Evolutionary conservation across 208 protist species (phyloP).

Genomic region (Endotrypanum monterogeii): DNA sequence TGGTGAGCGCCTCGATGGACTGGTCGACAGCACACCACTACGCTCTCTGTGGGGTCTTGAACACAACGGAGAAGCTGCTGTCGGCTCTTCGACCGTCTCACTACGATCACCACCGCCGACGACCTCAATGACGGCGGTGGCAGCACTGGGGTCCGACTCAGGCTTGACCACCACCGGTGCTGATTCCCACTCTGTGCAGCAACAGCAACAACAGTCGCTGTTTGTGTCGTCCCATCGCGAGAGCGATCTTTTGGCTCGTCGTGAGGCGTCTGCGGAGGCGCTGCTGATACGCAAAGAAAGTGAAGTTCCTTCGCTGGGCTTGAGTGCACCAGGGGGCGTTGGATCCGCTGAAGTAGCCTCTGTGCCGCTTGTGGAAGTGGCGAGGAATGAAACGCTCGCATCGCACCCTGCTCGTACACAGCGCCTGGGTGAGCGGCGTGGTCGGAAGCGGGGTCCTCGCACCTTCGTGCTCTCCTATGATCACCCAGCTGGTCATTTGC

Average conservation of each 20-base stretch:
- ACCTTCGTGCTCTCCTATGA: constrained; percentile 58
- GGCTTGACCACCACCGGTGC: background rate
- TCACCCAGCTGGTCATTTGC: constrained; percentile 62
- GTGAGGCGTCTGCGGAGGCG: constrained; percentile 3
- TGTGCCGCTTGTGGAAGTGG: background rate
- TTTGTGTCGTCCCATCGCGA: background rate
- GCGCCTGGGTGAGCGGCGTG: constrained; percentile 9
- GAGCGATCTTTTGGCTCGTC: background rate
- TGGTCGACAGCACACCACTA: constrained; percentile 13
- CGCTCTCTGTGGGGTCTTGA: background rate
- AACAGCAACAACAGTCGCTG: background rate
- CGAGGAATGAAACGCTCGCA: background rate
- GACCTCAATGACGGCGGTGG: background rate
- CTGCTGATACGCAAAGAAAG: constrained; percentile 23
- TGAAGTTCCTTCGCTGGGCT: background rate
- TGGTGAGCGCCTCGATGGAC: constrained; percentile 4
- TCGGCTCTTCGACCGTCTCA: background rate
- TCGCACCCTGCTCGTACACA: background rate
- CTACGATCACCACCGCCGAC: background rate
- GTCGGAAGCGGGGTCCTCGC: constrained; percentile 18
- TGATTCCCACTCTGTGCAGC: background rate
- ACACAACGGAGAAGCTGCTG: too few species aligned
- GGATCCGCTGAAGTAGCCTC: background rate
- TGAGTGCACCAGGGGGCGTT: background rate
- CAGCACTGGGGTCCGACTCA: background rate